Evolutionary conservation across 345 rosid species (phyloP).

Genomic region (Aurinia saxatilis): DNA sequence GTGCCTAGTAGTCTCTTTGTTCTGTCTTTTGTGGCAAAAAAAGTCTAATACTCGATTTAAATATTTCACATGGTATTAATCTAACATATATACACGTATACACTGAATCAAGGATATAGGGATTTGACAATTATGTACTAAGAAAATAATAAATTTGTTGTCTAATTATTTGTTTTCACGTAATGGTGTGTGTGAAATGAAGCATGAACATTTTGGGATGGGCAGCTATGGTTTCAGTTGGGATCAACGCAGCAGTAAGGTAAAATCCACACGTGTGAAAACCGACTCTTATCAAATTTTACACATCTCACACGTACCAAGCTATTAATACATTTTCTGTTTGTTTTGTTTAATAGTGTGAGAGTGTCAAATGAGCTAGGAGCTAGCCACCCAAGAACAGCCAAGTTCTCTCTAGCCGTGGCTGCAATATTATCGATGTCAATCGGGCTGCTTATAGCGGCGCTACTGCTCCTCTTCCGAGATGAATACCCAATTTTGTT

Average conservation of each 20-base stretch:
- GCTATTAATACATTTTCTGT: not conserved
- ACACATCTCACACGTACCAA: not conserved
- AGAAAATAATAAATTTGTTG: too few relatives aligned
- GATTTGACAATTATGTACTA: not conserved
- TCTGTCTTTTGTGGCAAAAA: not conserved
- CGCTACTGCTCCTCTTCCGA: constrained; percentile 32
- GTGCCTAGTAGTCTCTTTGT: constrained; percentile 10
- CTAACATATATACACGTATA: not conserved
- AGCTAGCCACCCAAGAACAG: constrained; percentile 67
- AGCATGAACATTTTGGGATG: constrained; percentile 81
- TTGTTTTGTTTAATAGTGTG: constrained; percentile 47
- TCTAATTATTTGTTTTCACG: constrained; percentile 2
- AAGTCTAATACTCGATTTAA: not conserved
- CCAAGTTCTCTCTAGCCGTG: constrained; percentile 58
- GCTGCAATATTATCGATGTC: constrained; percentile 45
- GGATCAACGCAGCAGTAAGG: constrained; percentile 88
- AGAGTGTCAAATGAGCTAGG: constrained; percentile 89
- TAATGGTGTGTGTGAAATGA: constrained; percentile 8
- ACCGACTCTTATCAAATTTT: not conserved
- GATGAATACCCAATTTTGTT: constrained; percentile 55
- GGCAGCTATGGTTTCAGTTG: constrained; percentile 66
- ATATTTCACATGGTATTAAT: not conserved
- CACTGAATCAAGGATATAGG: not conserved
- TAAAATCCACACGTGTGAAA: constrained; percentile 7
- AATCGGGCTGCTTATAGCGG: constrained; percentile 42